Base-by-base conservation (phyloP, 2,329 filamentous ascomycete species). In the Pseudogymnoascus sp. region DNA sequence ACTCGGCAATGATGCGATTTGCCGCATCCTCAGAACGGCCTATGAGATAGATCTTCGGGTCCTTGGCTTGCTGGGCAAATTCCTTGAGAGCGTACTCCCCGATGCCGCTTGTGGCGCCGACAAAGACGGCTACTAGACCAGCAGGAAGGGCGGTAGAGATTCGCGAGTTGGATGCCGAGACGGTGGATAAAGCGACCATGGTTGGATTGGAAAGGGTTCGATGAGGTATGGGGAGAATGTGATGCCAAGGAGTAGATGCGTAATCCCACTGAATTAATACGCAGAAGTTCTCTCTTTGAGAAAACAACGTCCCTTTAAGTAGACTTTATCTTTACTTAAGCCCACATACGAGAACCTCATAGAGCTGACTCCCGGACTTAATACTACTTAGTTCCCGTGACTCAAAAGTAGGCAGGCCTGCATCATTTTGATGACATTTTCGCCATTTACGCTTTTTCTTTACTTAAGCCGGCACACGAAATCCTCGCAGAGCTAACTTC, bases 31-130 rank as follows among this genome's bases (percentile, higher is more conserved):
- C 69, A 0, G 75, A 78, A 14, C 80, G 76, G 2, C 80, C 80
- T 60, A 82, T 69, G 61, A 82, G 69, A 67, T 81, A 80, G 14
- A 78, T 72, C 1, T 70, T 73, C 0, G 79, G 78, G 11, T 71
- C 67, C 4, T 63, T 63, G 31, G 76, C 72, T 59, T 77, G 63
- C 40, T 72, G 73, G 1, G 75, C 77, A 56, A 82, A 77, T 16
- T 74, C 66, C 62, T 75, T 75, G 2, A 82, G 67, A 0, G 79
- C 76, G 28, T 70, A 72, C 66, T 79, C 76, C 53, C 80, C 80
- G 33, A 83, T 78, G 40, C 80, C 80, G 25, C 73, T 79, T 3
- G 80, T 82, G 16, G 72, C 80, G 12, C 80, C 80, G 6, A 78
- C 76, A 65, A 83, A 82, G 63, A 82, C 76, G 12, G 77, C 79